Percentiles rank a stretch among this genome's conserved stretches.
phyloP scores from a whole-genome alignment of 1,284 basidiomycete species.

The Porogramme epimiltina region DNA sequence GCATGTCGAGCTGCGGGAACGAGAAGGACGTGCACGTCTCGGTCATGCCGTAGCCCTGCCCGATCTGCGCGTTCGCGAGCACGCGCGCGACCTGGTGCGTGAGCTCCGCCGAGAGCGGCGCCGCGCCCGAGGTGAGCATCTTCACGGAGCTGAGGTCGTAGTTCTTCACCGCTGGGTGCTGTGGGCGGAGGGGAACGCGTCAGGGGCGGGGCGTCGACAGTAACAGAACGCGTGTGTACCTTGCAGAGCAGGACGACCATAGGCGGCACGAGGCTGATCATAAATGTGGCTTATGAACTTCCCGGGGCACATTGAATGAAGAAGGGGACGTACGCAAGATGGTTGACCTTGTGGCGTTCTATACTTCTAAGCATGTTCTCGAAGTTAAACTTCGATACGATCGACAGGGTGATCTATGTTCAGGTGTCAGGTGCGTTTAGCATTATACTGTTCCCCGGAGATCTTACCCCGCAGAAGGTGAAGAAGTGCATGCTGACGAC shows the following conservation, averaged over 20 bases:
- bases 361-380: conserved; percentile 67
- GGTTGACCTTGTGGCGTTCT: conserved; percentile 60
- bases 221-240: conserved; percentile 40
- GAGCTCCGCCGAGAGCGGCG: conserved; percentile 71
- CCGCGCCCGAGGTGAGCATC: conserved; percentile 68
- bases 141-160: conserved; percentile 66
- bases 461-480: conserved; percentile 53
- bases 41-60: conserved; percentile 60
- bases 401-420: conserved; percentile 46
- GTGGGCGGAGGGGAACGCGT: background rate
- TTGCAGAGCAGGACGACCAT: conserved; percentile 55
- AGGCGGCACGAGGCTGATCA: conserved; percentile 62
- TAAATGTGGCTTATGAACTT: background rate
- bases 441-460: too few species aligned
- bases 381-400: conserved; percentile 72
- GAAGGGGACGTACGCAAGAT: conserved; percentile 49
- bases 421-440: too few species aligned
- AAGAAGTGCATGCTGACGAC: conserved; percentile 64
- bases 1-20: conserved; percentile 27
- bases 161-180: conserved; percentile 69
- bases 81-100: conserved; percentile 53
- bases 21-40: conserved; percentile 51
- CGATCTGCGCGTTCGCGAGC: conserved; percentile 60
- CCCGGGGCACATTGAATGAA: background rate
- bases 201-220: background rate